Conservation (phyloP, 306 rosid species). For the Nissolia schottii region DNA sequence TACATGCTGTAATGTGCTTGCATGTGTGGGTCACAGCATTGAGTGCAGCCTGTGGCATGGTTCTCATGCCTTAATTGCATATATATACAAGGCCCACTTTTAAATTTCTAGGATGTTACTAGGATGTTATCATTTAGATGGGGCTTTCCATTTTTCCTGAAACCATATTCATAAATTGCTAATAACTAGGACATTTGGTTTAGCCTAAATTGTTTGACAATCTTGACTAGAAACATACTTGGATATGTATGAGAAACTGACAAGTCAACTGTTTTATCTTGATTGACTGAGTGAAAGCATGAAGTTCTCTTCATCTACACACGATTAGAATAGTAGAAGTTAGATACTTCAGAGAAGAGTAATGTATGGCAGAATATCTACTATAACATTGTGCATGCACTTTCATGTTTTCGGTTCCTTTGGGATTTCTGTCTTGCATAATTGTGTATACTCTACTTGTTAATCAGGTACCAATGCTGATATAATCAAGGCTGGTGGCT, state of each 20-base stretch:
- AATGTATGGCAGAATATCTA: not conserved
- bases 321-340: not conserved
- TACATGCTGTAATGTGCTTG: not conserved
- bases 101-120: not conserved
- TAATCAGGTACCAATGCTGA: constrained; percentile 80
- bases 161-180: not conserved
- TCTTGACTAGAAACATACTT: not conserved
- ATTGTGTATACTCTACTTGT: not conserved
- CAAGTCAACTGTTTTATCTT: not conserved
- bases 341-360: not conserved
- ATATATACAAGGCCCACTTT: not conserved
- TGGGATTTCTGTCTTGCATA: not conserved
- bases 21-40: not conserved
- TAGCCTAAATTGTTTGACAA: not conserved
- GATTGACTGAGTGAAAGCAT: not conserved
- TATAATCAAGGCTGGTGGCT: constrained; percentile 94
- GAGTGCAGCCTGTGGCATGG: not conserved
- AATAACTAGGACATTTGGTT: not conserved
- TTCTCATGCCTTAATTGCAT: constrained; percentile 9
- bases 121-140: not conserved
- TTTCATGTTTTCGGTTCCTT: not conserved
- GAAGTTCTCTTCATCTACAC: not conserved
- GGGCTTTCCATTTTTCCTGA: constrained; percentile 4
- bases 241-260: not conserved
- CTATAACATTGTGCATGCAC: not conserved